Percentiles rank a stretch among this genome's conserved stretches.
These are phyloP conservation scores for Stellera chamaejasme DNA, from an alignment of 345 rosid genomes.

Conservation along the genomic window DNA sequence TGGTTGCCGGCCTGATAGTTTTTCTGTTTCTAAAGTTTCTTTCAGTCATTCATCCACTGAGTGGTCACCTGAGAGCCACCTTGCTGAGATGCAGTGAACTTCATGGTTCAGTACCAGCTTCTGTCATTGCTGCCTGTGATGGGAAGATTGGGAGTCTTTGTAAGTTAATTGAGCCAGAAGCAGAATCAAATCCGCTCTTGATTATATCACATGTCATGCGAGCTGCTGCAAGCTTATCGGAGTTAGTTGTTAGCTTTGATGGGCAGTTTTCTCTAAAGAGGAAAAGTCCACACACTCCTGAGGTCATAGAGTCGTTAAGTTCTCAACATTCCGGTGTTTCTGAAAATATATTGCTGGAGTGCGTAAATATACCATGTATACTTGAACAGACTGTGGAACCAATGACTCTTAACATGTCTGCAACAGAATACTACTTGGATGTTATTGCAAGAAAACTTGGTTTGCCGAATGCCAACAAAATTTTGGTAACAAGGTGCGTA, in stretches of 20 bases:
- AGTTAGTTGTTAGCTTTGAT: constrained; percentile 31
- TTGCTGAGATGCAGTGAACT: constrained; percentile 53
- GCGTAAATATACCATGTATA: constrained; percentile 44
- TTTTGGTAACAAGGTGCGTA: constrained; percentile 71
- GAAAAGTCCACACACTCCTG: constrained; percentile 45
- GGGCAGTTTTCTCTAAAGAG: constrained; percentile 42
- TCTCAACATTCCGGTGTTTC: constrained; percentile 28
- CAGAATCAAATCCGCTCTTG: constrained; percentile 54
- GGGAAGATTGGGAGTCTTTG: constrained; percentile 53
- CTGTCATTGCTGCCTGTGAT: constrained; percentile 66
- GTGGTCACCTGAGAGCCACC: constrained; percentile 76
- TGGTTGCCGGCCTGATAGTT: background rate
- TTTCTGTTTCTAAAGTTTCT: constrained; percentile 45
- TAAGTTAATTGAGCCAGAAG: constrained; percentile 53
- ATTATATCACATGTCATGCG: constrained; percentile 41
- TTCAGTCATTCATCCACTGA: constrained; percentile 53
- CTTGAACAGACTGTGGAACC: constrained; percentile 34
- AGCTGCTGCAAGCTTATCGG: constrained; percentile 56
- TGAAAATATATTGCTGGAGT: constrained; percentile 22
- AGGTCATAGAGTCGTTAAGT: constrained; percentile 28
- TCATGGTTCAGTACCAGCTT: constrained; percentile 59
- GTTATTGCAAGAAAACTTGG: constrained; percentile 58
- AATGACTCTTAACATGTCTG: constrained; percentile 34
- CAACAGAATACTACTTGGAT: constrained; percentile 60
- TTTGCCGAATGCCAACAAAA: constrained; percentile 43